Base-by-base conservation (phyloP, 805 yeast genomes). In the Lachancea thermotolerans region DNA sequence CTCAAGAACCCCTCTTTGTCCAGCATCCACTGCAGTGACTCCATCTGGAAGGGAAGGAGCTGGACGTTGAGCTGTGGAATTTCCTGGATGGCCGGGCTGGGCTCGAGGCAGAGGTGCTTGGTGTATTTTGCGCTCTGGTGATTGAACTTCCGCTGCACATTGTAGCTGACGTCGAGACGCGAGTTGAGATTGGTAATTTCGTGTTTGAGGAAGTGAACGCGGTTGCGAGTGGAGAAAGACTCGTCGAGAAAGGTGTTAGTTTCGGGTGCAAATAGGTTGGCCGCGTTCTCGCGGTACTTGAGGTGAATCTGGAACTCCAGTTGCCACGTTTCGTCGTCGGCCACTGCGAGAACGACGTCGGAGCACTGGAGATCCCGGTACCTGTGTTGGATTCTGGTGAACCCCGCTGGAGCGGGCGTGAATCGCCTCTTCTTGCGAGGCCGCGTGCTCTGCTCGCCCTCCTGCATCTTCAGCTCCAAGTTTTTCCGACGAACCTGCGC, bases 11-110 rank as follows among this genome's bases (percentile, higher is more conserved):
- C 41, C 39, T 63, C 67, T 44, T 59, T 61, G 7, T 35, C 14
- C 12, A 61, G 28, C 64, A 65, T 58, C 68, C 68, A 65, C 41
- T 55, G 56, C 8, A 64, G 56, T 25, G 65, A 57, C 30, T 55
- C 52, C 32, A 48, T 45, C 44, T 65, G 70, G 37, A 62, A 64
- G 1, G 67, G 65, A 41, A 58, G 45, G 12, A 64, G 46, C 3
- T 39, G 41, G 5, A 58, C 49, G n/a, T 56, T 51, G 15, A 59
- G 48, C 17, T 42, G 37, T 1, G 50, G 42, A 10, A 50, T 38
- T 3, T 41, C 42, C 37, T 36, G 12, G 43, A 50, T 7, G 15
- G 17, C 18, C 9, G 47, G 35, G 8, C 40, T 12, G 8, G 33
- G 17, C 9, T 17, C 21, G n/a, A 46, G 29, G 10, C 54, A 34